A percentile compares a stretch with the other conserved stretches of the same genome.
Evolutionary conservation across 1,139 yeast genomes (phyloP).

Genomic region (Meyerozyma elateridarum): DNA sequence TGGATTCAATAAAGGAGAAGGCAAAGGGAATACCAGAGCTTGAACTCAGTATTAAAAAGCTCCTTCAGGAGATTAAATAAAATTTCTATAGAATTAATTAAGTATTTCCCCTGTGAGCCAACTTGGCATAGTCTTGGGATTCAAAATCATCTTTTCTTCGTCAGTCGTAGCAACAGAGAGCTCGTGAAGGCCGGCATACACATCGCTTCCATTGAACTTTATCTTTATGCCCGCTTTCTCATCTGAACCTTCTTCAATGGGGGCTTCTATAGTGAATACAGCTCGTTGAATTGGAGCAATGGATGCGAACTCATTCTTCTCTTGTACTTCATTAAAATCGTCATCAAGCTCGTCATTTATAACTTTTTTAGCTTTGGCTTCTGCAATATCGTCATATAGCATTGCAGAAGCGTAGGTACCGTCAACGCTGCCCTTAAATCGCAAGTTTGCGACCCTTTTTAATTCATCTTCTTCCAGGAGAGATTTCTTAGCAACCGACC

Average conservation of each 20-base stretch:
- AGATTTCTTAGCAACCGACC: neutral
- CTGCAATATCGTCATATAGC: constrained; percentile 31
- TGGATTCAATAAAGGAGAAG: constrained; percentile 29
- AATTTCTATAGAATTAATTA: constrained; percentile 2
- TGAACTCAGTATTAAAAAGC: constrained; percentile 18
- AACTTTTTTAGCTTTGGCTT: constrained; percentile 9
- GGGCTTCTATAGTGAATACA: constrained; percentile 38
- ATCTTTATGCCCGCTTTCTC: constrained; percentile 34
- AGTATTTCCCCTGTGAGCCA: constrained; percentile 71
- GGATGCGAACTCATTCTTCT: constrained; percentile 37
- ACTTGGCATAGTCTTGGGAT: constrained; percentile 57
- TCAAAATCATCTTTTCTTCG: constrained; percentile 36
- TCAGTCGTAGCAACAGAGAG: constrained; percentile 41
- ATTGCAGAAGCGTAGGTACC: constrained; percentile 28
- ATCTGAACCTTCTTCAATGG: constrained; percentile 12
- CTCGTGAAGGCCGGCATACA: constrained; percentile 77
- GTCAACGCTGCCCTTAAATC: constrained; percentile 51
- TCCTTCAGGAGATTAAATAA: constrained; percentile 21
- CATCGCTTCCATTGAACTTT: constrained; percentile 63
- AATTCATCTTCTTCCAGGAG: constrained; percentile 14
- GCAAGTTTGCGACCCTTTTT: constrained; percentile 42
- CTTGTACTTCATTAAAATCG: constrained; percentile 17
- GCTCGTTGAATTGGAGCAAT: constrained; percentile 52
- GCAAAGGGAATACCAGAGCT: constrained; percentile 17
- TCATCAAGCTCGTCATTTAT: constrained; percentile 15